Evolutionary conservation across 768 basidiomycete species (phyloP).

Genomic region (Arthromyces matolae): DNA sequence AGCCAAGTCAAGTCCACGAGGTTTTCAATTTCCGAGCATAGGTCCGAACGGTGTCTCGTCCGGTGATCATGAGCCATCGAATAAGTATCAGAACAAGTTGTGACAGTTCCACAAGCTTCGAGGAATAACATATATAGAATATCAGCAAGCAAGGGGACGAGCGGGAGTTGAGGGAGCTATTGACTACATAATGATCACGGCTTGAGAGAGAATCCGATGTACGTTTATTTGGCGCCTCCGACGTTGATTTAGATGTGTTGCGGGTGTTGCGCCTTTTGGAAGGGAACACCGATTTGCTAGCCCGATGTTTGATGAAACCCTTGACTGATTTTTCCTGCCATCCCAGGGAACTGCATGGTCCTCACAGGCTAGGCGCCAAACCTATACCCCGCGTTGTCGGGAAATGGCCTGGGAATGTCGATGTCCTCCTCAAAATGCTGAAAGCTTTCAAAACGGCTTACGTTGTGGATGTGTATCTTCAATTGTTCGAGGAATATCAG

Average conservation of each 20-base stretch:
- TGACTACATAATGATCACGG: no score
- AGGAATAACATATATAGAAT: no score
- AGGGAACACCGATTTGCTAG: conserved; percentile 10
- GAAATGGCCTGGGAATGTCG: conserved; percentile 77
- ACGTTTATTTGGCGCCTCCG: conserved; percentile 14
- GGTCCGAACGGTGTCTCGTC: background rate
- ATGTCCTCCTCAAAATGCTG: conserved; percentile 56
- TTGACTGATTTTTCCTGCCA: conserved; percentile 8
- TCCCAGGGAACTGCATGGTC: conserved; percentile 10
- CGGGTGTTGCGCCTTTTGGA: conserved; percentile 7
- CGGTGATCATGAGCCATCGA: background rate
- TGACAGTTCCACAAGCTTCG: no score
- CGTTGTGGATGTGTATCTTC: conserved; percentile 58
- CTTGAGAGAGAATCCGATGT: conserved; percentile 17
- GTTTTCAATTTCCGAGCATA: background rate
- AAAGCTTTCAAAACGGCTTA: conserved; percentile 56
- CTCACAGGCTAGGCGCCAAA: conserved; percentile 45
- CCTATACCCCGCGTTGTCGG: conserved; percentile 57
- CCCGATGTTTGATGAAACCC: conserved; percentile 10
- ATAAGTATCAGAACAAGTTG: background rate
- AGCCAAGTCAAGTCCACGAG: background rate
- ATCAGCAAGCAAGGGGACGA: no score
- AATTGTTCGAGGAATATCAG: conserved; percentile 65
- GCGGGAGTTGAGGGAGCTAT: background rate
- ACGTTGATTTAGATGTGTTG: background rate